Base-by-base conservation (phyloP, 2,329 filamentous ascomycete species). In the Monosporascus sp. region DNA sequence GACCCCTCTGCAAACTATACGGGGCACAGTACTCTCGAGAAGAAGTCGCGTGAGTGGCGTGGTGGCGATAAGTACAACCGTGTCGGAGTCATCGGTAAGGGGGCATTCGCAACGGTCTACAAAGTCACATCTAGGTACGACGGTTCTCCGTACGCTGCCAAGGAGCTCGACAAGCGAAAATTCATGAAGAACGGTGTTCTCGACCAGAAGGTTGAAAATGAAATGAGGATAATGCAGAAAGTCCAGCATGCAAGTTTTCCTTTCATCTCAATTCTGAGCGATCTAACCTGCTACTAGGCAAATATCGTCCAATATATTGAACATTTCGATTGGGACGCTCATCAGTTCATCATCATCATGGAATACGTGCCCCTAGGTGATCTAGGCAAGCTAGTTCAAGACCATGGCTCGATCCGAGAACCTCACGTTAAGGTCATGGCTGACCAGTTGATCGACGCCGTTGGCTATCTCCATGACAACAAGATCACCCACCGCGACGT, bases 401-500 rank as follows among this genome's bases (percentile, higher is more conserved):
- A 81, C 11, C 70, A 82, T 31, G 82, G 83, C 1, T 71, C 77
- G 1, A 80, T 97, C 49, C 71, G 77, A 0, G 93, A 97, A 66
- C 61, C 70, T 1, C 76, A 86, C 60, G 87, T 85, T n/a, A 85
- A 87, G 68, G 76, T 75, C 5, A 88, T 97, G 69, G 83, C 91
- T 1, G 69, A 74, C 20, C 91, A 96, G 68, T 81, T 97, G 37
- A 74, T 97, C 44, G 82, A 87, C 60, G 93, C 93, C 2, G 75
- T 99, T 50, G 85, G 84, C 31, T 97, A 99, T 68, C 78, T 99
- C 8, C 94, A 99, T 69, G 77, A 79, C 51, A 87, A 88, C 63
- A 91, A 88, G 65, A 97, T 99, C 62, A 97, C 93, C 0, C 94
- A 99, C 72, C 88, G 94, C n/a, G 94, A 99, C 70, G 91, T 99